Base-by-base conservation (phyloP, 257 asterid species). In the Solanum megistacrolobum region DNA sequence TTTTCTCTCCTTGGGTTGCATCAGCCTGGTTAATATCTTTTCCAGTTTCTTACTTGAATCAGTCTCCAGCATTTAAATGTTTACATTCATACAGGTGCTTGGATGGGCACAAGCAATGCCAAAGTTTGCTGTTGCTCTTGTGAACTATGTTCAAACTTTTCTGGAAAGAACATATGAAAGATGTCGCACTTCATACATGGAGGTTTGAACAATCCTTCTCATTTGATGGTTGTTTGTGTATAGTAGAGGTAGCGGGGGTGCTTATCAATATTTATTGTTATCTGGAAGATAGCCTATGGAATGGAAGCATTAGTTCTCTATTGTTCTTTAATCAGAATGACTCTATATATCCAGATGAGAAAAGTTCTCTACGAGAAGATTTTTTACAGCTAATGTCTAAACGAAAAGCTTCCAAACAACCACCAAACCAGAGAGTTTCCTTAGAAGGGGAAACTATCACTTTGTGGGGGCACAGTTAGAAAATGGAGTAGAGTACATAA, bases 71-170 rank as follows among this genome's bases (percentile, higher is more conserved):
- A 76, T 39, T 76, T 76, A 76, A 76, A 76, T 76, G 48, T 82
- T 48, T 82, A 48, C 86, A 31, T 48, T 82, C 86, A 82, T 65
- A 55, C 89, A 97, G 99, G 99, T 97, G 86, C 96, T 97, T 91
- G 97, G 98, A 34, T 97, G 99, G 99, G 99, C 98, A 78, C 99
- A 97, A 93, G 98, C 99, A 91, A 94, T 96, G 99, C 99, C 99
- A 86, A 97, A 96, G 92, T 97, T 96, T 93, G 92, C 99, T 86
- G 92, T 88, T 85, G 99, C 94, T 89, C 95, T 97, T 88, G 93
- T 95, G 92, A 94, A 90, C 91, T 97, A 96, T 88, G 96, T 96
- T 90, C 98, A 94, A 92, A 95, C 98, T 83, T 96, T 97, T 91
- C 99, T 97, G 76, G 99, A 97, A 91, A 93, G 99, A 89, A 89